phyloP scores from a whole-genome alignment of 2,329 filamentous ascomycete species.

The Penicillium digitatum region DNA sequence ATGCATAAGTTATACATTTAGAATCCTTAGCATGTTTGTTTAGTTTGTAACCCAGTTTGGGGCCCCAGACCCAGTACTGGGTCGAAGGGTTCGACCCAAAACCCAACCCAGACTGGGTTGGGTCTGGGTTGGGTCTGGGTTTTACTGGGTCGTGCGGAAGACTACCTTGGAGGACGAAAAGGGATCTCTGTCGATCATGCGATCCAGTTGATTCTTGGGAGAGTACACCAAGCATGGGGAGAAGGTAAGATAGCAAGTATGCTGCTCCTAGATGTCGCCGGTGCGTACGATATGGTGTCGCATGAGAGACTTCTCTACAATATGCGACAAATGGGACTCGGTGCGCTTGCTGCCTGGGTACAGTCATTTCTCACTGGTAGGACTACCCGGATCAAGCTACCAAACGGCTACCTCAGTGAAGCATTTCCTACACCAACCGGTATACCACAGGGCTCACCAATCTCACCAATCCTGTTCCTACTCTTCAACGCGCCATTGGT shows the following conservation, averaged over 20 bases:
- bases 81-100: too few relatives aligned
- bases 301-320: background rate
- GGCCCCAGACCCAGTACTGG: too few relatives aligned
- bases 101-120: too few relatives aligned
- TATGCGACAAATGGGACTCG: background rate
- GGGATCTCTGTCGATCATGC: background rate
- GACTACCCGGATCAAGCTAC: background rate
- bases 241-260: background rate
- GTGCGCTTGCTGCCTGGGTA: background rate
- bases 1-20: too few relatives aligned
- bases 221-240: background rate
- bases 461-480: slow-evolving; percentile 9
- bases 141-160: too few relatives aligned
- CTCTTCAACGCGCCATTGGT: slow-evolving; percentile 3
- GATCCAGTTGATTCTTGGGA: background rate
- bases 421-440: background rate
- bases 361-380: background rate
- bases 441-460: background rate
- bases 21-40: too few relatives aligned
- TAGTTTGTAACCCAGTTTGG: too few relatives aligned
- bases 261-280: background rate
- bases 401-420: background rate
- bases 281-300: background rate
- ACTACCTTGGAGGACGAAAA: background rate
- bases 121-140: too few relatives aligned